Percentiles rank a stretch among this genome's conserved stretches.
These are phyloP conservation scores for Boletellus deceptivus DNA, from an alignment of 1,284 basidiomycete genomes.

Conservation along the genomic window DNA sequence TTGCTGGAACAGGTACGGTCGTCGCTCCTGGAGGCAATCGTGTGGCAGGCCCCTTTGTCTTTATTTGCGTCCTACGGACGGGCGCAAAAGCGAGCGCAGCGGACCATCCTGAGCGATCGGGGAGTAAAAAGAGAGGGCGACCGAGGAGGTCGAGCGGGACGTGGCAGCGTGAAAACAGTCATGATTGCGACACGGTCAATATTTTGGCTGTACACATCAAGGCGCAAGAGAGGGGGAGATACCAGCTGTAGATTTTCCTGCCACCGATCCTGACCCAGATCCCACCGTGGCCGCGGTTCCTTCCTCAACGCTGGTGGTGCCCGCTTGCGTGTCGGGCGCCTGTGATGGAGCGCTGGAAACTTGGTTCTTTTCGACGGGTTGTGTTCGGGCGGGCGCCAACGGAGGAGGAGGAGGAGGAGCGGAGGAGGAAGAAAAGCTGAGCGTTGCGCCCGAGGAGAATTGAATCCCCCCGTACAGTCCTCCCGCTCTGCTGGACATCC, in stretches of 20 bases:
- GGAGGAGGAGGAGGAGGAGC: slow-evolving; percentile 12
- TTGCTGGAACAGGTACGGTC: slow-evolving; percentile 28
- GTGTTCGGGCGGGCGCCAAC: slow-evolving; percentile 8
- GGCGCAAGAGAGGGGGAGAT: slow-evolving; percentile 50
- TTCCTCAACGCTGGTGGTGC: slow-evolving; percentile 21
- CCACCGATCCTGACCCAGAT: slow-evolving; percentile 36
- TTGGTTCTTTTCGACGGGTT: slow-evolving; percentile 17
- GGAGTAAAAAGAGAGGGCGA: neutral
- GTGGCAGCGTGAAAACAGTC: slow-evolving; percentile 26
- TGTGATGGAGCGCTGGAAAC: slow-evolving; percentile 8
- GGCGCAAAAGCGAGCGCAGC: slow-evolving; percentile 84
- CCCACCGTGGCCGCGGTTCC: slow-evolving; percentile 22
- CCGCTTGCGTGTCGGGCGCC: slow-evolving; percentile 18
- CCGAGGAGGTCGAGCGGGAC: neutral
- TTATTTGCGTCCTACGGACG: slow-evolving; percentile 57
- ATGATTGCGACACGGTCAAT: slow-evolving; percentile 38
- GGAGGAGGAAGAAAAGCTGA: slow-evolving; percentile 34
- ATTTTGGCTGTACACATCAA: slow-evolving; percentile 36
- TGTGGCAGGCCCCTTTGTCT: slow-evolving; percentile 48
- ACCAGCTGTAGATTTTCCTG: slow-evolving; percentile 77
- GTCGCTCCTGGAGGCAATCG: slow-evolving; percentile 63
- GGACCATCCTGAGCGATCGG: slow-evolving; percentile 63
- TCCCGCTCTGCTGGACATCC: slow-evolving; percentile 72
- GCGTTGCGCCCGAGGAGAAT: slow-evolving; percentile 61
- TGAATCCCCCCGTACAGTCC: slow-evolving; percentile 81